Evolutionary conservation across 257 asterid genomes (phyloP).

Genomic region (Knoxia roxburghii): DNA sequence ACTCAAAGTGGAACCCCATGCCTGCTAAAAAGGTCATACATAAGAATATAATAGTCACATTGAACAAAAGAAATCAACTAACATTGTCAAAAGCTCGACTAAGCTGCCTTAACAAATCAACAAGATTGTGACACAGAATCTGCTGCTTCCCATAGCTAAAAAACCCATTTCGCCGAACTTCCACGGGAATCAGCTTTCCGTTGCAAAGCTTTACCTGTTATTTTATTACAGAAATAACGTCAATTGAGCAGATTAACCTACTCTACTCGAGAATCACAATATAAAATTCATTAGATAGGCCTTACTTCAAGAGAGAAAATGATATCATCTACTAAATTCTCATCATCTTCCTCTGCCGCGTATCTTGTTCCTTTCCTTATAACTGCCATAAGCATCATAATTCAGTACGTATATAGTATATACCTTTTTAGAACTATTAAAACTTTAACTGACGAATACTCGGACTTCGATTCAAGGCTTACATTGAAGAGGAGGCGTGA

Average conservation of each 20-base stretch:
- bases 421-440: background rate
- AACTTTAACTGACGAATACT: background rate
- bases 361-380: slow-evolving; percentile 55
- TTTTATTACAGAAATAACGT: slow-evolving; percentile 24
- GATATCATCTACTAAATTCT: slow-evolving; percentile 46
- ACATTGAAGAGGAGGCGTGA: slow-evolving; percentile 95
- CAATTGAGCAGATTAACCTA: background rate
- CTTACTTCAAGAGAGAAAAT: slow-evolving; percentile 85
- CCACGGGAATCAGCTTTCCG: slow-evolving; percentile 64
- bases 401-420: background rate
- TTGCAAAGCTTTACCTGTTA: slow-evolving; percentile 83
- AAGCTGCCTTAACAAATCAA: slow-evolving; percentile 84
- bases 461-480: slow-evolving; percentile 14
- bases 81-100: slow-evolving; percentile 94
- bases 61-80: slow-evolving; percentile 19
- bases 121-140: slow-evolving; percentile 81
- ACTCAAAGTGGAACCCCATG: no score
- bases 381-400: slow-evolving; percentile 39
- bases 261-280: background rate
- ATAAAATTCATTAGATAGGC: background rate
- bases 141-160: slow-evolving; percentile 69
- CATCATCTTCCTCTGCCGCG: slow-evolving; percentile 33
- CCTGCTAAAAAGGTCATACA: no score
- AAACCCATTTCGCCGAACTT: slow-evolving; percentile 82
- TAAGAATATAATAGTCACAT: background rate